A percentile compares a stretch with the other conserved stretches of the same genome.
These are phyloP conservation scores for Ogataea pini DNA, from an alignment of 805 yeast genomes.

Conservation along the genomic window DNA sequence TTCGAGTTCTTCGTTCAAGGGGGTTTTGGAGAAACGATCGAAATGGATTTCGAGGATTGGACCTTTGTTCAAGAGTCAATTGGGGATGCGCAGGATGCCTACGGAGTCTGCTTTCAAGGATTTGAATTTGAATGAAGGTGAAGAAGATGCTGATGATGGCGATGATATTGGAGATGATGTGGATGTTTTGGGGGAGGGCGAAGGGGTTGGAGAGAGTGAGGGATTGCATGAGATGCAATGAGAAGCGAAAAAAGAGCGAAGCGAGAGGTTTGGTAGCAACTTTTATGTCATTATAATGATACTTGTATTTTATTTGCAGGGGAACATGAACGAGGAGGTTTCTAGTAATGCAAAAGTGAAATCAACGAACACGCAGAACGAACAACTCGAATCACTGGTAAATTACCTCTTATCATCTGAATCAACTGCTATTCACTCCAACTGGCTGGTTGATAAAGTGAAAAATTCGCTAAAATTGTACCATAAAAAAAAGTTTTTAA, in stretches of 20 bases:
- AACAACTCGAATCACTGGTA: too few relatives aligned
- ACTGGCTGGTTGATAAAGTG: too few relatives aligned
- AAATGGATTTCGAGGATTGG: conserved; percentile 93
- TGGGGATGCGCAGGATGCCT: conserved; percentile 78
- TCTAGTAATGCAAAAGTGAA: too few relatives aligned
- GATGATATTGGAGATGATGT: conserved; percentile 28
- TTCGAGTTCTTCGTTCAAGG: conserved; percentile 74
- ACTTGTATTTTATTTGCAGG: not conserved
- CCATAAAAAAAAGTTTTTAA: not conserved
- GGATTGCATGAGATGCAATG: conserved; percentile 17
- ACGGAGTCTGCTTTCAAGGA: conserved; percentile 53
- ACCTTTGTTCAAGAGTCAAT: conserved; percentile 67
- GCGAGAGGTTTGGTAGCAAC: not conserved
- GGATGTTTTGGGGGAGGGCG: conserved; percentile 22
- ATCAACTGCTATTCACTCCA: too few relatives aligned
- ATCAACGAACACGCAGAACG: too few relatives aligned
- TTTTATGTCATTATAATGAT: conserved; percentile 5
- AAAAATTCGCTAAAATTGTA: too few relatives aligned
- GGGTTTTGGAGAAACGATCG: conserved; percentile 78
- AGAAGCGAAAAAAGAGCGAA: not conserved
- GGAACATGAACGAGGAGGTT: too few relatives aligned
- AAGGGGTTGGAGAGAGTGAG: conserved; percentile 18
- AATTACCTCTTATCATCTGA: too few relatives aligned
- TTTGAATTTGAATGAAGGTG: conserved; percentile 25
- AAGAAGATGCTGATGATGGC: conserved; percentile 30